Evolutionary conservation across 2,329 filamentous ascomycete genomes (phyloP).

Genomic region (Stromatinia cepivora): DNA sequence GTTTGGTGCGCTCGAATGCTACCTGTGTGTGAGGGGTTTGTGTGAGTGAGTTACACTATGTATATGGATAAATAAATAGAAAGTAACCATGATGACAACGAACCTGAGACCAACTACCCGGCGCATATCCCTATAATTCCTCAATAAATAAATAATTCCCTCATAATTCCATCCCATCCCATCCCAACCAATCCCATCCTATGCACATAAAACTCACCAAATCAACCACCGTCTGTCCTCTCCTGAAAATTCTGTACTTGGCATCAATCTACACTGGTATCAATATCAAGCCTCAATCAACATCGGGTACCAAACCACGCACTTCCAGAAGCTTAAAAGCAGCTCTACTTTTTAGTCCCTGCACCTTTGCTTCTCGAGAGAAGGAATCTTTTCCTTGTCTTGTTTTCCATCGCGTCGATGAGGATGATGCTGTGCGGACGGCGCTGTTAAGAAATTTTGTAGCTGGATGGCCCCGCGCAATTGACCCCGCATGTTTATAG

Average conservation of each 20-base stretch:
- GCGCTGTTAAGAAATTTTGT: background rate
- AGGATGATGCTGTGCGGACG: slow-evolving; percentile 44
- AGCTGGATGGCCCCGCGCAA: background rate
- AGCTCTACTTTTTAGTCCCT: slow-evolving; percentile 82
- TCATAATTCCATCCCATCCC: background rate
- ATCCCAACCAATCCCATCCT: background rate
- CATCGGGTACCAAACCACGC: slow-evolving; percentile 9
- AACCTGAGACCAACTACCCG: slow-evolving; percentile 71
- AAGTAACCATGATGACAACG: background rate
- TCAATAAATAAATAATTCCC: slow-evolving; percentile 14
- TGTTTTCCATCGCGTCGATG: slow-evolving; percentile 78
- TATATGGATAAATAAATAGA: background rate
- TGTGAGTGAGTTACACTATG: background rate
- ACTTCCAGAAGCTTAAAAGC: slow-evolving; percentile 93
- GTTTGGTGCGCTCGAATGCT: slow-evolving; percentile 74
- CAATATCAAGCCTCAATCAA: background rate
- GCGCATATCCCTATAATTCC: slow-evolving; percentile 66
- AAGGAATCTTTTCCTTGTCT: slow-evolving; percentile 75
- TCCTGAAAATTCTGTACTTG: slow-evolving; percentile 75
- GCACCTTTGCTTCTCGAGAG: slow-evolving; percentile 72
- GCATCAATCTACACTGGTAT: slow-evolving; percentile 66
- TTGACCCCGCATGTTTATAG: background rate
- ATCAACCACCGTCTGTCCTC: slow-evolving; percentile 85
- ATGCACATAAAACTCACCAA: slow-evolving; percentile 57
- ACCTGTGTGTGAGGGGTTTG: slow-evolving; percentile 55